These are phyloP conservation scores for Neobulgaria alba DNA, from an alignment of 2,329 filamentous ascomycete genomes.

Conservation along the genomic window DNA sequence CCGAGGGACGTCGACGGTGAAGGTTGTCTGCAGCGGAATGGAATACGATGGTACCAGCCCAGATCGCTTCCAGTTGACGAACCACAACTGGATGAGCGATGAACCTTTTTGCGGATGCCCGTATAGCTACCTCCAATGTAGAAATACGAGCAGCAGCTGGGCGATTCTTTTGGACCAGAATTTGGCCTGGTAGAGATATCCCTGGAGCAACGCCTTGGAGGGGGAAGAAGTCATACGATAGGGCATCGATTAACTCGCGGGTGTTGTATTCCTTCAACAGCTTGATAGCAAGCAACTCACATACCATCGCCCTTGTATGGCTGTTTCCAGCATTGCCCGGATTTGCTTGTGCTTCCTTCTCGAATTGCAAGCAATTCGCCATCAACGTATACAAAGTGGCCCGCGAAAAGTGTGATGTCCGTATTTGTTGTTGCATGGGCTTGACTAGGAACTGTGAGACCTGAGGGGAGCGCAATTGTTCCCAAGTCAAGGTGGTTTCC, in stretches of 20 bases:
- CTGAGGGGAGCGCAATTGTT: conserved; percentile 90
- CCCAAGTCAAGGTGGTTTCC: conserved; percentile 89
- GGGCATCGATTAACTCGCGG: conserved; percentile 81
- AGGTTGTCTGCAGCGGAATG: conserved; percentile 81
- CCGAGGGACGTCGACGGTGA: conserved; percentile 50
- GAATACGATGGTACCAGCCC: conserved; percentile 92
- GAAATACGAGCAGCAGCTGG: conserved; percentile 68
- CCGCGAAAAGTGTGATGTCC: conserved; percentile 71
- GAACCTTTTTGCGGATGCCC: conserved; percentile 86
- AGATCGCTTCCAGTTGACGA: conserved; percentile 92
- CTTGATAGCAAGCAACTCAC: conserved; percentile 84
- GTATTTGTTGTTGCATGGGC: conserved; percentile 86
- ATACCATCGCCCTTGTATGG: conserved; percentile 77
- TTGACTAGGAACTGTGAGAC: conserved; percentile 94
- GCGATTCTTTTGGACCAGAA: conserved; percentile 31
- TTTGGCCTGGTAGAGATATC: neutral
- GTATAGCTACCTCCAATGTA: conserved; percentile 85
- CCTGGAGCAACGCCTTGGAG: conserved; percentile 53
- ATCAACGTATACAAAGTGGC: conserved; percentile 85
- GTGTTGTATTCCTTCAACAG: conserved; percentile 83
- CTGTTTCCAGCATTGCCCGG: conserved; percentile 79
- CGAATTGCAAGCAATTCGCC: conserved; percentile 89
- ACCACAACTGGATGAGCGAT: conserved; percentile 86
- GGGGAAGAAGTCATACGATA: conserved; percentile 93
- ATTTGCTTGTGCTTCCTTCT: conserved; percentile 74